Evolutionary conservation across 352 stramenopile species (phyloP).

Genomic region (Globisporangium nagaii): DNA sequence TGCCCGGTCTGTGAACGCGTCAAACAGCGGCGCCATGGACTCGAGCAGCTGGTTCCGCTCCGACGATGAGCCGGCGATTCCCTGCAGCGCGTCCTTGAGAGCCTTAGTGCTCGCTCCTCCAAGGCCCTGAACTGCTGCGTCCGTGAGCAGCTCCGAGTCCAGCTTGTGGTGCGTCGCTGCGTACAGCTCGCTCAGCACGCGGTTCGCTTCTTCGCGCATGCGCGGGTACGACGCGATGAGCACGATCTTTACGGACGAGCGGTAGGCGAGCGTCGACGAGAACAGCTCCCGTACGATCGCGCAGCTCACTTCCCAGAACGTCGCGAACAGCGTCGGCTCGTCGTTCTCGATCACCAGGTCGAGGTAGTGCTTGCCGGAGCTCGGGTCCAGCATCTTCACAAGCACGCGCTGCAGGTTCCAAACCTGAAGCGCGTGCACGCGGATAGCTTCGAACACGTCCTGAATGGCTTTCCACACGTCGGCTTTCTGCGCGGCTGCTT

Average conservation of each 20-base stretch:
- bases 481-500: conserved; percentile 42
- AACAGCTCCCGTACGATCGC: conserved; percentile 75
- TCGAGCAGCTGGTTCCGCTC: conserved; percentile 71
- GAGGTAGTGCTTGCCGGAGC: conserved; percentile 46
- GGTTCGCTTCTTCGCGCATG: conserved; percentile 68
- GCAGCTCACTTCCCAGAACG: conserved; percentile 83
- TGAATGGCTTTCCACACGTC: conserved; percentile 81
- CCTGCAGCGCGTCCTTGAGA: conserved; percentile 13
- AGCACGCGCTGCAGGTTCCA: conserved; percentile 87
- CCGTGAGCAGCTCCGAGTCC: conserved; percentile 18
- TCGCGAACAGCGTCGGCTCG: conserved; percentile 76
- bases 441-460: conserved; percentile 70
- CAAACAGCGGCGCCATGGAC: conserved; percentile 55
- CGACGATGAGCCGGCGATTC: conserved; percentile 28
- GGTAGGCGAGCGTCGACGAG: conserved; percentile 50
- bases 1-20: conserved; percentile 63
- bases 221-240: conserved; percentile 75
- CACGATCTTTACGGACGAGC: conserved; percentile 50
- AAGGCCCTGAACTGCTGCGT: conserved; percentile 5
- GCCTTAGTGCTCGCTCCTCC: conserved; percentile 6
- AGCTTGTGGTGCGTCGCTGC: conserved; percentile 32
- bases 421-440: conserved; percentile 64
- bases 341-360: conserved; percentile 67
- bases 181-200: conserved; percentile 56
- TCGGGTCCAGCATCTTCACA: conserved; percentile 60